phyloP scores from a whole-genome alignment of 2,329 filamentous ascomycete genomes.

The Aspergillus amoenus region DNA sequence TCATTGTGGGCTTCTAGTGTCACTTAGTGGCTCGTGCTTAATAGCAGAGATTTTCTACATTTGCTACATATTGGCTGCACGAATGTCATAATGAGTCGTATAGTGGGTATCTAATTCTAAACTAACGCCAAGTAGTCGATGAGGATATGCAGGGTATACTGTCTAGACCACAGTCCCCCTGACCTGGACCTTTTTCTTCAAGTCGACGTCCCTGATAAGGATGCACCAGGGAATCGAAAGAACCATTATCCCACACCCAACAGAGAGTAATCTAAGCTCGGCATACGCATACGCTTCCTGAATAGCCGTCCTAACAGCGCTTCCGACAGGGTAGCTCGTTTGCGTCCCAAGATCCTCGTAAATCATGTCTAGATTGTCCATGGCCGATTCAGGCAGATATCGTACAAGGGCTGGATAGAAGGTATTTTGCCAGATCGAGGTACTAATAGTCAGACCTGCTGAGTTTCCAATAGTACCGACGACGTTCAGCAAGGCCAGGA shows the following conservation, averaged over 20 bases:
- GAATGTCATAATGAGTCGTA: neutral
- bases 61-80: no score
- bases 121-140: no score
- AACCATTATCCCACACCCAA: slow-evolving; percentile 46
- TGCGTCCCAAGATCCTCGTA: slow-evolving; percentile 15
- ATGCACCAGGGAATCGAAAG: slow-evolving; percentile 47
- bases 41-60: no score
- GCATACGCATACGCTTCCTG: slow-evolving; percentile 59
- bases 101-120: neutral
- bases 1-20: no score
- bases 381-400: slow-evolving; percentile 1
- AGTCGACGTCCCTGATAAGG: slow-evolving; percentile 52
- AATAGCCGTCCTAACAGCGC: slow-evolving; percentile 55
- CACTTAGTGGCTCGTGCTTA: neutral
- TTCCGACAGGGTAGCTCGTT: slow-evolving; percentile 38
- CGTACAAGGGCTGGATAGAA: slow-evolving; percentile 48
- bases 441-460: slow-evolving; percentile 55
- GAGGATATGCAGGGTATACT: no score
- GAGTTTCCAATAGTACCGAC: slow-evolving; percentile 57
- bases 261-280: slow-evolving; percentile 54
- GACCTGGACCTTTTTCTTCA: slow-evolving; percentile 50
- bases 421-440: slow-evolving; percentile 61
- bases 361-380: slow-evolving; percentile 9
- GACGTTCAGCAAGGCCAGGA: slow-evolving; percentile 57
- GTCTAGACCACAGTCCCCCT: slow-evolving; percentile 53